A percentile compares a stretch with the other conserved stretches of the same genome.
These are phyloP conservation scores for Xylaria sp. DNA, from an alignment of 2,329 filamentous ascomycete genomes.

Conservation along the genomic window DNA sequence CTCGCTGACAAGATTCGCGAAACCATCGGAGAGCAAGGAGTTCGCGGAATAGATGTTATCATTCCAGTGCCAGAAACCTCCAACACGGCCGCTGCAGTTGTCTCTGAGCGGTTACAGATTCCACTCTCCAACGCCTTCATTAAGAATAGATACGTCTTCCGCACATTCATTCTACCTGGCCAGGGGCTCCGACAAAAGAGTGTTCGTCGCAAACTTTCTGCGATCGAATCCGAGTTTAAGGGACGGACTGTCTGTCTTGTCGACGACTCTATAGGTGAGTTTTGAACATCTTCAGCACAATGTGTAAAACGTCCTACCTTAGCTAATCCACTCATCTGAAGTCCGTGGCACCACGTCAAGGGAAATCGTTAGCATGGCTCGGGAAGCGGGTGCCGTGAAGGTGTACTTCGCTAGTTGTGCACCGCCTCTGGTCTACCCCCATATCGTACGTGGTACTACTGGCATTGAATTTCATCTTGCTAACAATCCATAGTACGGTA, in stretches of 20 bases:
- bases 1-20: slow-evolving; percentile 71
- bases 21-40: slow-evolving; percentile 64
- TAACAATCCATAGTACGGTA: slow-evolving; percentile 44
- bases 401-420: slow-evolving; percentile 85
- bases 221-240: slow-evolving; percentile 84
- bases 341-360: slow-evolving; percentile 83
- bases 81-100: slow-evolving; percentile 73
- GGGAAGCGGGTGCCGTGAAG: slow-evolving; percentile 80
- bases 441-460: slow-evolving; percentile 68
- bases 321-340: slow-evolving; percentile 6
- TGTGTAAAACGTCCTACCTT: not conserved
- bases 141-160: slow-evolving; percentile 37
- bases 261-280: slow-evolving; percentile 75
- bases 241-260: slow-evolving; percentile 82
- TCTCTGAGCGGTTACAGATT: slow-evolving; percentile 72
- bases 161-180: slow-evolving; percentile 75
- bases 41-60: slow-evolving; percentile 70
- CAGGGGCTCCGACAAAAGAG: slow-evolving; percentile 82
- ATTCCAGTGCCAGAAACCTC: slow-evolving; percentile 76
- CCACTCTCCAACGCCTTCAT: slow-evolving; percentile 66
- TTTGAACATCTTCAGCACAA: not conserved
- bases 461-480: not conserved
- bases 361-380: slow-evolving; percentile 83
- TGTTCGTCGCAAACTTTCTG: slow-evolving; percentile 86
- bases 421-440: slow-evolving; percentile 81